Percentiles rank a stretch among this genome's conserved stretches.
These are phyloP conservation scores for Boechera divaricarpa DNA, from an alignment of 345 rosid species.

Conservation along the genomic window DNA sequence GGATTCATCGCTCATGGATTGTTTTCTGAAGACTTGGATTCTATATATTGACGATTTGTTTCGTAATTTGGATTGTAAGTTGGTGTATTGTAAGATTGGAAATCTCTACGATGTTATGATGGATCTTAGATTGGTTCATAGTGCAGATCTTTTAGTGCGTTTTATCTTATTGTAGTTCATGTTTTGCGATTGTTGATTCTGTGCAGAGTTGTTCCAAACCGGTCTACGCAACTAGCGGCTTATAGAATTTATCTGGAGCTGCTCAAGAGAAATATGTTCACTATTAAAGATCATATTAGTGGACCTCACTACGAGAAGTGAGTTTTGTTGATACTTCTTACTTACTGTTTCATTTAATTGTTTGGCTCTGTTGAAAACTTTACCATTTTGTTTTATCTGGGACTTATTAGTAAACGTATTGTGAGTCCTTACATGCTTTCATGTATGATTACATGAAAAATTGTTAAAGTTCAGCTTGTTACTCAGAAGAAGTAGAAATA, in stretches of 20 bases:
- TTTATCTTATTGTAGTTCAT: slow-evolving; percentile 12
- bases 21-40: slow-evolving; percentile 23
- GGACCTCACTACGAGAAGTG: slow-evolving; percentile 65
- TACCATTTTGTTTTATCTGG: neutral
- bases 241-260: slow-evolving; percentile 91
- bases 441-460: neutral
- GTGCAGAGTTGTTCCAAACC: slow-evolving; percentile 69
- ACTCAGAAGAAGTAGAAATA: neutral
- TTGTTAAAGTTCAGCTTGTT: neutral
- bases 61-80: neutral
- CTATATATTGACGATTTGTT: neutral
- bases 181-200: slow-evolving; percentile 12
- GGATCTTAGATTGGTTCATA: slow-evolving; percentile 14
- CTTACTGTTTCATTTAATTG: slow-evolving; percentile 31
- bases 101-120: neutral
- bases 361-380: slow-evolving; percentile 20
- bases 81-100: neutral
- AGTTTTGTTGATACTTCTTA: slow-evolving; percentile 43
- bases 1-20: neutral
- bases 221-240: slow-evolving; percentile 66
- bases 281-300: slow-evolving; percentile 55
- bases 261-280: slow-evolving; percentile 68
- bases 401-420: neutral
- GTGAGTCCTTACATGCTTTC: neutral
- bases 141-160: neutral